Percentiles rank a stretch among this genome's conserved stretches.
Conservation (phyloP, 495 filamentous ascomycete genomes). For the Podospora anserina region DNA sequence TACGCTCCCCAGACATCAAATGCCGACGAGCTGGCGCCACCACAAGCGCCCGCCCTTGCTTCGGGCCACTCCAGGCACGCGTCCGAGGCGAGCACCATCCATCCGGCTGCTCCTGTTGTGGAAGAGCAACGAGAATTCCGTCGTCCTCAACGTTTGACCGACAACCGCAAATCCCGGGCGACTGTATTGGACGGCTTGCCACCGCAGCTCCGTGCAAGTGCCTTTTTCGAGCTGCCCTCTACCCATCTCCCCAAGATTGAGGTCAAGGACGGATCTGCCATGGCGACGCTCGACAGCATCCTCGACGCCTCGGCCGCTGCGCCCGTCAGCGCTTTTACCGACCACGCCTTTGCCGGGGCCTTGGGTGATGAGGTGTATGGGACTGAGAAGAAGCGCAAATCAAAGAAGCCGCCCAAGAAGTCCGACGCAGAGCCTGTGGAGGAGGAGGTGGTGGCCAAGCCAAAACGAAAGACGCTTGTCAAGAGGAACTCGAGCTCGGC, state of each 20-base stretch:
- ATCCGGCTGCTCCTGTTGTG: conserved; percentile 30
- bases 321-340: conserved; percentile 91
- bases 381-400: conserved; percentile 43
- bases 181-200: conserved; percentile 58
- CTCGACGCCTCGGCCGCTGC: conserved; percentile 90
- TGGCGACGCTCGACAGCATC: conserved; percentile 86
- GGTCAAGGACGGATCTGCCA: conserved; percentile 75
- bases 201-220: conserved; percentile 82
- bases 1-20: conserved; percentile 4
- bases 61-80: conserved; percentile 25
- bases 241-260: conserved; percentile 54
- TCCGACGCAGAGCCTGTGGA: conserved; percentile 16
- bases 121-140: conserved; percentile 27
- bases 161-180: conserved; percentile 40
- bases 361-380: conserved; percentile 65
- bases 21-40: background rate
- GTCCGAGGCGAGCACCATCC: conserved; percentile 32
- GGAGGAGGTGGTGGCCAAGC: conserved; percentile 11
- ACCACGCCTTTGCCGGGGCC: conserved; percentile 80
- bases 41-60: conserved; percentile 1
- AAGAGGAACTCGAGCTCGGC: conserved; percentile 23
- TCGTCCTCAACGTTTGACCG: conserved; percentile 27
- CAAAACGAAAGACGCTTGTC: conserved; percentile 23
- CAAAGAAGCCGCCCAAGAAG: conserved; percentile 25
- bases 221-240: conserved; percentile 78